Base-by-base conservation (phyloP, 1,284 basidiomycete species). In the Ustilago vetiveriae region DNA sequence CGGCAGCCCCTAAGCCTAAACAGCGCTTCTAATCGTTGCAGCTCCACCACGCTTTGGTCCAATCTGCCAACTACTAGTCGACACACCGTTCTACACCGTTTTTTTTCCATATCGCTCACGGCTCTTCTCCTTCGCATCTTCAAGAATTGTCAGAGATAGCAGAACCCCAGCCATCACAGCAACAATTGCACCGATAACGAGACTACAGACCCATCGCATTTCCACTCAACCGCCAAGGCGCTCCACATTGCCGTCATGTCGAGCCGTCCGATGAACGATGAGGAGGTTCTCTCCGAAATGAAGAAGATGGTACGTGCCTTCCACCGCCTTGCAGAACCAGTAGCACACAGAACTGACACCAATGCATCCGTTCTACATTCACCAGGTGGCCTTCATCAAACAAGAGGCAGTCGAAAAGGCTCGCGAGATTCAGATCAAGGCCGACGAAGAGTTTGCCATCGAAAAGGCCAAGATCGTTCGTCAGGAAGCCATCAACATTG, bases 211-310 rank as follows among this genome's bases (percentile, higher is more conserved):
- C n/a, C n/a, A 14, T 22, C 26, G 33, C 43, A 26, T 41, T 23
- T 21, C 36, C 19, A 32, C 17, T 23, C 24, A 37, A 13, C 14
- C 39, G 33, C 17, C 27, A 13, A 29, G 29, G 38, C 24, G 43
- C 48, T 32, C 10, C 2, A 16, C 23, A 43, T 7, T 11, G 30
- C 38, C 62, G 71, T 26, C 48, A 78, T 79, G 78, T 79, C 84
- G 60, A 65, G 57, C 49, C 83, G 85, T 46, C 88, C 93, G 21
- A 86, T 97, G 72, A 95, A 94, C 82, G 95, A 98, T 81, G 93
- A 95, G 79, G 94, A 98, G 85, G 94, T 98, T 33, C 86, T 94
- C 81, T 90, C 85, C 78, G 94, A 98, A 87, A 93, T 97, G 92
- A 96, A 94, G 86, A 98, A 98, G 89, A 97, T 98, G 94, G 94